phyloP scores from a whole-genome alignment of 164 flowering plant species.

The Piper longum region DNA sequence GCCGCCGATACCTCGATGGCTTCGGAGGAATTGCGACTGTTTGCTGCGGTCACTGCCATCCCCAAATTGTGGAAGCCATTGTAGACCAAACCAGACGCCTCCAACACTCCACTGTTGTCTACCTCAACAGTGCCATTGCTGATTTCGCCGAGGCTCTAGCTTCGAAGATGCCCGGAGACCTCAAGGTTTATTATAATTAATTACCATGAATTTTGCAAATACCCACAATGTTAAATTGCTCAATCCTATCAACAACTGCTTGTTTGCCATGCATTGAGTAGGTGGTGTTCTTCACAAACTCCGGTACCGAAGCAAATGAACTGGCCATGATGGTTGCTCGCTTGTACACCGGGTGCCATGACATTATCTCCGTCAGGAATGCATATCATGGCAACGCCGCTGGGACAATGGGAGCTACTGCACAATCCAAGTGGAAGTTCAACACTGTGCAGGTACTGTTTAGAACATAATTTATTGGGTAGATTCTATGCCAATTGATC shows the following conservation, averaged over 20 bases:
- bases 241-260: too few relatives aligned
- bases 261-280: slow-evolving; percentile 4
- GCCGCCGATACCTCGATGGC: slow-evolving; percentile 77
- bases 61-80: slow-evolving; percentile 66
- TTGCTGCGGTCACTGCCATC: slow-evolving; percentile 89
- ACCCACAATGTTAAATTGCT: not conserved
- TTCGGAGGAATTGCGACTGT: slow-evolving; percentile 95
- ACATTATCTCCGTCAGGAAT: slow-evolving; percentile 72
- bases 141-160: slow-evolving; percentile 95
- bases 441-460: slow-evolving; percentile 60
- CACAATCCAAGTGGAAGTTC: slow-evolving; percentile 67
- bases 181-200: slow-evolving; percentile 35
- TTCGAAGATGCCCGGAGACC: slow-evolving; percentile 74
- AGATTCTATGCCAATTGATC: too few relatives aligned
- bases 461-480: not conserved
- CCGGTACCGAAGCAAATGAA: slow-evolving; percentile 98
- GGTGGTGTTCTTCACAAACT: slow-evolving; percentile 92
- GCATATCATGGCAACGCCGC: slow-evolving; percentile 90
- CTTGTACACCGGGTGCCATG: slow-evolving; percentile 68
- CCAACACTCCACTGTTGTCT: slow-evolving; percentile 82
- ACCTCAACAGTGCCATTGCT: slow-evolving; percentile 61
- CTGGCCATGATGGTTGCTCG: slow-evolving; percentile 85
- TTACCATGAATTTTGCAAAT: not conserved
- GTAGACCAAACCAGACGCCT: slow-evolving; percentile 46
- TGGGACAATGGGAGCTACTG: slow-evolving; percentile 92